These are phyloP conservation scores for Russula ochroleuca DNA, from an alignment of 768 basidiomycete genomes.

Conservation along the genomic window DNA sequence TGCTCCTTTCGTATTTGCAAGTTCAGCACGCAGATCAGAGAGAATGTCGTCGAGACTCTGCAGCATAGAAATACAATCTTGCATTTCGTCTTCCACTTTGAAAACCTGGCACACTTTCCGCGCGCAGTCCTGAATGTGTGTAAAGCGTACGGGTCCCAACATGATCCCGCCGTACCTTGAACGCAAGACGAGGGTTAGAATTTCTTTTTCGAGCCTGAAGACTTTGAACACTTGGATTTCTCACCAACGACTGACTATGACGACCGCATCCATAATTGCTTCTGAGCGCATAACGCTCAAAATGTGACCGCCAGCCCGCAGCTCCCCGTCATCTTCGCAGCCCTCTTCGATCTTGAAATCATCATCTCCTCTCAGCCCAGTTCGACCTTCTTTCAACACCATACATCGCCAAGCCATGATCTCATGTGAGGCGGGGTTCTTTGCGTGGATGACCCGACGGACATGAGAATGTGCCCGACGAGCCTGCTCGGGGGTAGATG, in stretches of 20 bases:
- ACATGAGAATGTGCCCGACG: slow-evolving; percentile 48
- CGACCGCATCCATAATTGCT: slow-evolving; percentile 70
- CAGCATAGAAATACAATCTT: slow-evolving; percentile 54
- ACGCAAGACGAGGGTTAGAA: not conserved
- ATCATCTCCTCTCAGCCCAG: slow-evolving; percentile 64
- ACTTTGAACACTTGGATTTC: slow-evolving; percentile 13
- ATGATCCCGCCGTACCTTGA: slow-evolving; percentile 76
- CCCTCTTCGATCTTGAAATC: slow-evolving; percentile 68
- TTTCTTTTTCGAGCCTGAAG: not conserved
- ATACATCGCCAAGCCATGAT: slow-evolving; percentile 80
- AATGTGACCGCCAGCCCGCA: slow-evolving; percentile 60
- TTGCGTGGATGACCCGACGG: slow-evolving; percentile 52
- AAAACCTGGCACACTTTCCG: slow-evolving; percentile 68
- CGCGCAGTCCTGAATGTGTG: slow-evolving; percentile 73
- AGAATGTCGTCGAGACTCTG: slow-evolving; percentile 59
- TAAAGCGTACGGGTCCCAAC: slow-evolving; percentile 69
- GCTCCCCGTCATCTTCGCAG: slow-evolving; percentile 74
- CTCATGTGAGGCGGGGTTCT: slow-evolving; percentile 61
- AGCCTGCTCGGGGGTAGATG: slow-evolving; percentile 51
- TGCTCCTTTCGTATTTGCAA: slow-evolving; percentile 32
- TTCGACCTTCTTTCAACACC: slow-evolving; percentile 58
- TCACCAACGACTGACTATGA: slow-evolving; percentile 77
- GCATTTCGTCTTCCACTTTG: slow-evolving; percentile 62
- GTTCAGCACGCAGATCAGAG: slow-evolving; percentile 49
- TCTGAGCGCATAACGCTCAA: slow-evolving; percentile 65